Base-by-base conservation (phyloP, 371 early-diverging fungal genomes). In the Mortierella sp. region DNA sequence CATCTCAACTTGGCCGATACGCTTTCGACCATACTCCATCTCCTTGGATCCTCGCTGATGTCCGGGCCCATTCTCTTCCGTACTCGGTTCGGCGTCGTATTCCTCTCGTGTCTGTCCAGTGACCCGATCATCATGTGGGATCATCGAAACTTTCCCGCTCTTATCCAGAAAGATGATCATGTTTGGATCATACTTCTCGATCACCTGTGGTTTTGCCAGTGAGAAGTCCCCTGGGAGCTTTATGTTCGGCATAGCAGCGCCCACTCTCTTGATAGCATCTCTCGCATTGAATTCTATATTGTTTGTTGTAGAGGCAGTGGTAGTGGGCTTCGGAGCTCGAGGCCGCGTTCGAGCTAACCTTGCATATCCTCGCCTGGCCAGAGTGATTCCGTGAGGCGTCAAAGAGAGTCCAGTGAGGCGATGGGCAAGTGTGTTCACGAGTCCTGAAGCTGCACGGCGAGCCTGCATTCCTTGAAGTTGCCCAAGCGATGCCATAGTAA, bases 11-110 rank as follows among this genome's bases (percentile, higher is more conserved):
- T 86, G 81, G 2, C 92, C 92, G 24, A 90, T 88, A 52, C 90
- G 84, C 53, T 92, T 93, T 27, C 86, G 79, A 8, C 91, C 93
- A 67, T 88, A 91, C n/a, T 82, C 78, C 26, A 87, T 88, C 66
- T 91, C 91, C n/a, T 82, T 80, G 9, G 93, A 89, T 45, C 90
- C 86, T 42, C 93, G 84, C 12, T 73, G 73, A 52, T 60, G 50
- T 0, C 50, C 48, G 19, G 48, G 23, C n/a, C 23, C 41, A 5
- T 60, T 42, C 19, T 59, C 57, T 10, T 34, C 55, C 21, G 41
- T 18, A 13, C 45, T 58, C 14, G 16, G 43, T 8, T 19, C 48
- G 19, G 41, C 31, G 27, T 65, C 54, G 18, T 50, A 53, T 34
- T 65, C 62, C 14, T 58, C 70, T 6, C 34, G 41, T 2, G 76